A percentile compares a stretch with the other conserved stretches of the same genome.
Evolutionary conservation across 208 protist genomes (phyloP).

Genomic region (Trypanosoma avium): DNA sequence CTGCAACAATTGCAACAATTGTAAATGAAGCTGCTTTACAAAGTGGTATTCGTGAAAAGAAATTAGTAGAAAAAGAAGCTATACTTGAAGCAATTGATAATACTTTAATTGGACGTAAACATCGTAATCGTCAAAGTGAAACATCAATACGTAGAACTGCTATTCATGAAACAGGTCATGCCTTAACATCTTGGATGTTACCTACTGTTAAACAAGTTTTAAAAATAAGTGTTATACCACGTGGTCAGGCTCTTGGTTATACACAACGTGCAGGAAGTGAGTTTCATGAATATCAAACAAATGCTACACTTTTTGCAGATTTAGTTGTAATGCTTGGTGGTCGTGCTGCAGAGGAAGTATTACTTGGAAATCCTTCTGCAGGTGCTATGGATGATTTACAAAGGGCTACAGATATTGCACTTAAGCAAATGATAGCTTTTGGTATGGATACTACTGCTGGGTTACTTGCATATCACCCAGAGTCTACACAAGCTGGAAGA

Average conservation of each 20-base stretch:
- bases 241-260: conserved; percentile 82
- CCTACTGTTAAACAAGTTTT: conserved; percentile 68
- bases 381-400: conserved; percentile 90
- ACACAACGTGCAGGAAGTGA: conserved; percentile 86
- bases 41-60: conserved; percentile 79
- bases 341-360: conserved; percentile 80
- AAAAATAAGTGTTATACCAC: conserved; percentile 84
- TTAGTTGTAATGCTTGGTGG: conserved; percentile 88
- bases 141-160: conserved; percentile 59
- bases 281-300: conserved; percentile 88
- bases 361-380: conserved; percentile 88
- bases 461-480: conserved; percentile 77
- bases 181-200: conserved; percentile 77
- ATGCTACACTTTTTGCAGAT: conserved; percentile 83
- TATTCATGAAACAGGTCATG: conserved; percentile 77
- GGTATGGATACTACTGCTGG: conserved; percentile 80
- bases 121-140: conserved; percentile 76
- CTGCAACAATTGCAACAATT: conserved; percentile 96
- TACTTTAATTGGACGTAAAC: conserved; percentile 78
- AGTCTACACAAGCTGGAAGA: conserved; percentile 77
- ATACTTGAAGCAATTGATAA: conserved; percentile 85
- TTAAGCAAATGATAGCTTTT: conserved; percentile 84
- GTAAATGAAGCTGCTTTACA: conserved; percentile 96
- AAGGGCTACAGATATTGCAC: conserved; percentile 76
- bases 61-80: conserved; percentile 60